Evolutionary conservation across 225 moss, liverwort and hornwort species (phyloP).

Genomic region (Rhytidiadelphus loreus): DNA sequence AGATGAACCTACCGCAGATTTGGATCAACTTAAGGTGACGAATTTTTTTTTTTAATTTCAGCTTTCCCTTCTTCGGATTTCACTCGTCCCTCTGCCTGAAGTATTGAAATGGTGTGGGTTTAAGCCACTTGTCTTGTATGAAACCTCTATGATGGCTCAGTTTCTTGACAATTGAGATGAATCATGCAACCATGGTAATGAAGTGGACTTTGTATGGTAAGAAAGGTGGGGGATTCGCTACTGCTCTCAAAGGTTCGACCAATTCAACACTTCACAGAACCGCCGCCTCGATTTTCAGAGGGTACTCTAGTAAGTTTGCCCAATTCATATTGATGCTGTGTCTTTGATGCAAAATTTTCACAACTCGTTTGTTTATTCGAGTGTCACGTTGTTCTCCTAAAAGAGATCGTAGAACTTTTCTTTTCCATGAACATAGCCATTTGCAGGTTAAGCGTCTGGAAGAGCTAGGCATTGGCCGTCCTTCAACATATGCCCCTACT

Average conservation of each 20-base stretch:
- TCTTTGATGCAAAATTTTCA: background rate
- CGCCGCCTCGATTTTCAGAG: slow-evolving; percentile 83
- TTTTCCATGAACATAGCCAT: background rate
- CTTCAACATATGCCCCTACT: slow-evolving; percentile 95
- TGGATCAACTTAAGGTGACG: slow-evolving; percentile 35
- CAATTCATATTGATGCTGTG: background rate
- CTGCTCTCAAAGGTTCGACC: slow-evolving; percentile 26
- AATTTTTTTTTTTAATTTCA: background rate
- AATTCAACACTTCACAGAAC: slow-evolving; percentile 77
- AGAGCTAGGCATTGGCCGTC: slow-evolving; percentile 94
- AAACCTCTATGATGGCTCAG: background rate
- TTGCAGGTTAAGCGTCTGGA: slow-evolving; percentile 80
- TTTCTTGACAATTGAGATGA: background rate
- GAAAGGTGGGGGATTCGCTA: slow-evolving; percentile 13
- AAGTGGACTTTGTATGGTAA: slow-evolving; percentile 4
- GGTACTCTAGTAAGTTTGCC: slow-evolving; percentile 67
- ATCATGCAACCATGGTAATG: background rate
- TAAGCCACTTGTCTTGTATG: background rate
- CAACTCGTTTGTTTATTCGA: background rate
- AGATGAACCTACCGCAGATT: background rate
- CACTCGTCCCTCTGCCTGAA: background rate
- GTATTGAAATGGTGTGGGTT: background rate
- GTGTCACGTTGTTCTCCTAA: background rate
- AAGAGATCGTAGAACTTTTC: background rate
- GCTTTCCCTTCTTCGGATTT: background rate